These are phyloP conservation scores for Ophiosphaerella herpotricha DNA, from an alignment of 2,329 filamentous ascomycete genomes.

Conservation along the genomic window DNA sequence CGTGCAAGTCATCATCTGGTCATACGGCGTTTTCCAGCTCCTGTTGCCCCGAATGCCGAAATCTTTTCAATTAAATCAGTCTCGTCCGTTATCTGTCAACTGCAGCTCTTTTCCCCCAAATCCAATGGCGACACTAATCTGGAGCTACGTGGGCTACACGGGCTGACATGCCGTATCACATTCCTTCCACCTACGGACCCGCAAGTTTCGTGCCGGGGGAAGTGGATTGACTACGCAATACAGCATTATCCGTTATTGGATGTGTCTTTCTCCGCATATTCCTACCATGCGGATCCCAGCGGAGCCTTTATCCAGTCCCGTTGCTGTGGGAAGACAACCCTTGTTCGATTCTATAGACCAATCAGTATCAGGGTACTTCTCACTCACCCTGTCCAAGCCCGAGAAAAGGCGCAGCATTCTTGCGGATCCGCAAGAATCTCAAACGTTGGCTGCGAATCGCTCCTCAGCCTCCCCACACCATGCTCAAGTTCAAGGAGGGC, in stretches of 20 bases:
- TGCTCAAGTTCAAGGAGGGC: slow-evolving; percentile 13
- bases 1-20: slow-evolving; percentile 10
- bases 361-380: slow-evolving; percentile 22
- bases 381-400: slow-evolving; percentile 5
- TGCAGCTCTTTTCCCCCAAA: too few relatives aligned
- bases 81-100: too few relatives aligned
- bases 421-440: slow-evolving; percentile 41
- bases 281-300: slow-evolving; percentile 26
- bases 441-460: slow-evolving; percentile 11
- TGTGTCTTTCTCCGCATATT: slow-evolving; percentile 30
- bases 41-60: neutral
- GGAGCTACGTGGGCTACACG: slow-evolving; percentile 3
- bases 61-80: too few relatives aligned
- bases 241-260: slow-evolving; percentile 18
- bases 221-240: slow-evolving; percentile 19
- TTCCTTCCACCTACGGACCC: slow-evolving; percentile 27
- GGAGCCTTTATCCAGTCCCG: slow-evolving; percentile 22
- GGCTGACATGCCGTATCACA: slow-evolving; percentile 1
- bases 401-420: slow-evolving; percentile 11
- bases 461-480: slow-evolving; percentile 10
- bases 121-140: too few relatives aligned
- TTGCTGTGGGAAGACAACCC: slow-evolving; percentile 20
- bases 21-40: neutral
- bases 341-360: slow-evolving; percentile 21
- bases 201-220: slow-evolving; percentile 21